Conservation (phyloP, 805 yeast species). For the Zygosaccharomyces siamensis region DNA sequence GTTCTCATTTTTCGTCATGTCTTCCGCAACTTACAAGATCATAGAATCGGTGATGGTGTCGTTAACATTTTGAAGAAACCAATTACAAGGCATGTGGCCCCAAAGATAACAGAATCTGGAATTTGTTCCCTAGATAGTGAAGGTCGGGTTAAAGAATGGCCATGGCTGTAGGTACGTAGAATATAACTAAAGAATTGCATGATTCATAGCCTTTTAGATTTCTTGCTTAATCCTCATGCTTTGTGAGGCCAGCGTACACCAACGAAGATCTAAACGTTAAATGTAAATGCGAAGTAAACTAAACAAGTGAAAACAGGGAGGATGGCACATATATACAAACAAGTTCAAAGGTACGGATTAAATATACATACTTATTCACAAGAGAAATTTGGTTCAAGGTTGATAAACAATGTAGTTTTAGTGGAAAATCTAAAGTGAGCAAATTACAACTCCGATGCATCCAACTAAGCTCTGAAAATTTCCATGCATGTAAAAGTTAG, state of each 20-base stretch:
- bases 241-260: too few species aligned
- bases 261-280: too few species aligned
- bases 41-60: neutral
- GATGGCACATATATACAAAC: too few species aligned
- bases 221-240: too few species aligned
- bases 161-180: slow-evolving; percentile 1
- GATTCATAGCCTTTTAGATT: too few species aligned
- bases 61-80: neutral
- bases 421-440: too few species aligned
- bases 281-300: too few species aligned
- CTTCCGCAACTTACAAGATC: neutral
- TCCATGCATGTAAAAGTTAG: neutral
- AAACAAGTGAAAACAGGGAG: too few species aligned
- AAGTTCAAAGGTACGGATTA: too few species aligned
- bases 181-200: neutral
- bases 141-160: neutral
- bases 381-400: neutral
- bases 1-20: slow-evolving; percentile 7
- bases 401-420: too few species aligned
- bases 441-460: neutral
- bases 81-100: neutral
- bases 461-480: neutral
- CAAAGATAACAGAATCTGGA: slow-evolving; percentile 1
- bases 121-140: neutral
- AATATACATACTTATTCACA: neutral